phyloP scores from a whole-genome alignment of 805 yeast genomes.

The Lachancea fermentati region DNA sequence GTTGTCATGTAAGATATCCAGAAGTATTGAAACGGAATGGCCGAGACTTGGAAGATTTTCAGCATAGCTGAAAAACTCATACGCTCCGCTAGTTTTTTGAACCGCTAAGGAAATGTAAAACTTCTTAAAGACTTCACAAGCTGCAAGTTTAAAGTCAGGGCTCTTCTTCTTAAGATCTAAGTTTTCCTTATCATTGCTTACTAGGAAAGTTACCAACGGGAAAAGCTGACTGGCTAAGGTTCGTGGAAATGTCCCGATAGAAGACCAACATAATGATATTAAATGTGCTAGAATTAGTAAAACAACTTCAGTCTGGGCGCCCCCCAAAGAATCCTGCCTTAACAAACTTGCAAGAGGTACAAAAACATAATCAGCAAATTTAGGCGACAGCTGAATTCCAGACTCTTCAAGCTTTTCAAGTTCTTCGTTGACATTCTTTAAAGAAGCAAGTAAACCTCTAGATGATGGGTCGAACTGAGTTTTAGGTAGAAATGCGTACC shows the following conservation, averaged over 20 bases:
- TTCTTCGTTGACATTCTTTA: constrained; percentile 31
- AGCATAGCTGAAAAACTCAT: constrained; percentile 14
- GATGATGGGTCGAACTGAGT: constrained; percentile 33
- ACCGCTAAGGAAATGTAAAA: constrained; percentile 32
- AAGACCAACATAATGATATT: constrained; percentile 44
- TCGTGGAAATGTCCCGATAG: constrained; percentile 32
- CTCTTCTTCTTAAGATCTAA: constrained; percentile 24
- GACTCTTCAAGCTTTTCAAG: constrained; percentile 15
- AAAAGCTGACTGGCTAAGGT: constrained; percentile 41
- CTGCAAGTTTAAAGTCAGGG: constrained; percentile 35
- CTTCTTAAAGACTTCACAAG: constrained; percentile 29
- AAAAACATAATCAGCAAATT: constrained; percentile 56
- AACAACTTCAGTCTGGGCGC: constrained; percentile 40
- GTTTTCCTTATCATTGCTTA: constrained; percentile 31
- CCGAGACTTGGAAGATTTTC: constrained; percentile 41
- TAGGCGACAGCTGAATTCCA: constrained; percentile 27
- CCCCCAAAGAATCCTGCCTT: constrained; percentile 42
- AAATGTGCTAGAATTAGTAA: constrained; percentile 41
- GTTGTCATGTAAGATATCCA: constrained; percentile 32
- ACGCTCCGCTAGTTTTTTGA: constrained; percentile 21
- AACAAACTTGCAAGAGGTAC: constrained; percentile 53
- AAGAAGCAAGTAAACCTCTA: constrained; percentile 26
- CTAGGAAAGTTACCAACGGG: constrained; percentile 41
- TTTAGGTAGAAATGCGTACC: constrained; percentile 38
- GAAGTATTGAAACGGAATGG: constrained; percentile 40